A percentile compares a stretch with the other conserved stretches of the same genome.
These are phyloP conservation scores for Sechiopsis laciniata DNA, from an alignment of 306 rosid genomes.

Conservation along the genomic window DNA sequence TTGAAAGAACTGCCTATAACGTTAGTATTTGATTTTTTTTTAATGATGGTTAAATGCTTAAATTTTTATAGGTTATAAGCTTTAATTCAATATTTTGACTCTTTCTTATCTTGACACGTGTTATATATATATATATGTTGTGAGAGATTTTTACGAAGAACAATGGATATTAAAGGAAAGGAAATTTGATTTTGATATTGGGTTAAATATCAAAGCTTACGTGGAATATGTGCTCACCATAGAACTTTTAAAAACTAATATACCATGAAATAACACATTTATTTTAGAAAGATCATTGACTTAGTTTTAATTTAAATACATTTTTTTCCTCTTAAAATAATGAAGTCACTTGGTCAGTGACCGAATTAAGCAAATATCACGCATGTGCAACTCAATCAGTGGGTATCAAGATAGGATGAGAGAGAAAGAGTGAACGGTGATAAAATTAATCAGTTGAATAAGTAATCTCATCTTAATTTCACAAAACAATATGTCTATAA, in stretches of 20 bases:
- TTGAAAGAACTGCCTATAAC: not conserved
- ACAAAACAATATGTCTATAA: no score
- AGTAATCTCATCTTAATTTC: no score
- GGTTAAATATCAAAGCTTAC: not conserved
- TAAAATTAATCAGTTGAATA: no score
- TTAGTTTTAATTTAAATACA: not conserved
- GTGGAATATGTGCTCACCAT: not conserved
- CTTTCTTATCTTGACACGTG: not conserved
- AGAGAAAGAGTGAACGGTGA: slow-evolving; percentile 6
- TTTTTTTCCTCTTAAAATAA: not conserved
- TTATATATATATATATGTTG: not conserved
- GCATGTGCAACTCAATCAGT: not conserved
- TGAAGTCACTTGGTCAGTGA: not conserved
- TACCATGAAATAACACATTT: not conserved
- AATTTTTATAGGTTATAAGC: no score
- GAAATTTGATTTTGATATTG: not conserved
- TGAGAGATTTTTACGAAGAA: not conserved
- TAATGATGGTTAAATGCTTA: no score
- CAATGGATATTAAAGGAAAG: not conserved
- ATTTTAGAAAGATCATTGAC: not conserved
- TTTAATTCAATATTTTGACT: not conserved
- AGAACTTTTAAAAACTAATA: not conserved
- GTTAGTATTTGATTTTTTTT: not conserved
- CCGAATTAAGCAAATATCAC: not conserved
- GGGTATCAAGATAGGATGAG: not conserved